Conservation (phyloP, 129 eudicot genomes). For the Cynara cardunculus region DNA sequence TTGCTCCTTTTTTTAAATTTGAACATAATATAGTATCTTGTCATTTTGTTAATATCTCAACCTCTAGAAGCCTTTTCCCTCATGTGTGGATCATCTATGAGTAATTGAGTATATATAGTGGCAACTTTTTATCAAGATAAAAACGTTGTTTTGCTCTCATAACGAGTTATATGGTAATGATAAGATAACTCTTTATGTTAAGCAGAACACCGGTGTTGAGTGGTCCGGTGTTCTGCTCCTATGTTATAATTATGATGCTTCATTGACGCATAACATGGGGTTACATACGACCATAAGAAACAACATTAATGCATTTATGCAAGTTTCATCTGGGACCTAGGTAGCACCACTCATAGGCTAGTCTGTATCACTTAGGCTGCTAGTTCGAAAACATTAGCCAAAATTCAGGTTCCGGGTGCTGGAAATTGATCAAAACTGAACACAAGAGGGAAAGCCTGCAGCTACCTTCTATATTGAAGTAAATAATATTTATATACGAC, state of each 20-base stretch:
- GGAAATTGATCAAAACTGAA: not conserved
- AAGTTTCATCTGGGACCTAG: not conserved
- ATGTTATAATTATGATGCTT: slow-evolving; percentile 4
- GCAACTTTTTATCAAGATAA: not conserved
- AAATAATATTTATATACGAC: too few species aligned
- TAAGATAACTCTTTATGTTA: not conserved
- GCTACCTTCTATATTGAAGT: too few species aligned
- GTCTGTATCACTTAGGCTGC: not conserved
- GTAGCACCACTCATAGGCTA: not conserved
- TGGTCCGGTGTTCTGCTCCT: not conserved
- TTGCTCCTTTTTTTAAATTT: not conserved
- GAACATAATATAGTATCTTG: not conserved
- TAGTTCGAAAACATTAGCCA: not conserved
- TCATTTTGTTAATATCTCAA: not conserved
- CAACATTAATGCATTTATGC: not conserved
- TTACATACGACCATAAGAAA: not conserved
- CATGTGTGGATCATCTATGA: not conserved
- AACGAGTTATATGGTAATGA: not conserved
- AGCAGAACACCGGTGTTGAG: not conserved
- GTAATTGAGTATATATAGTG: not conserved
- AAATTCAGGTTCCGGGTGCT: not conserved
- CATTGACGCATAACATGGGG: not conserved
- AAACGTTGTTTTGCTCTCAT: not conserved
- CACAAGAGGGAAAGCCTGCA: not conserved
- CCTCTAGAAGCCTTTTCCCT: not conserved